These are phyloP conservation scores for Kockovaella imperatae DNA, from an alignment of 768 basidiomycete species.

Conservation along the genomic window DNA sequence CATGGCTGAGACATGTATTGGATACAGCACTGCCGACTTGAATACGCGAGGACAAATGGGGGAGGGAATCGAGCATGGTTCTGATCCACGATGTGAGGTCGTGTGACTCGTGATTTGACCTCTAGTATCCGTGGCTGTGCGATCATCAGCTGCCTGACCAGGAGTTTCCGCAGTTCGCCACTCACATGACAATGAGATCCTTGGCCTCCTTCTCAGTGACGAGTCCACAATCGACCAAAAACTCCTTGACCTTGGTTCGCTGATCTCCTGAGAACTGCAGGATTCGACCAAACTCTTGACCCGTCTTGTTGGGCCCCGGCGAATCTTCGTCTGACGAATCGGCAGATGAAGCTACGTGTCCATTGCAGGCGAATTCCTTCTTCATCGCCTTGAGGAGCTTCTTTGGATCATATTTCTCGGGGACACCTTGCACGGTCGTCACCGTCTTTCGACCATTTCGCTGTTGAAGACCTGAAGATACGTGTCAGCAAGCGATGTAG, in stretches of 20 bases:
- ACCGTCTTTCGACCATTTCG: conserved; percentile 97
- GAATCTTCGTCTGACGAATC: conserved; percentile 34
- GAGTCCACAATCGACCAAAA: conserved; percentile 59
- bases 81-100: neutral
- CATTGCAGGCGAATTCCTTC: conserved; percentile 99
- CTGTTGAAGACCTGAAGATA: conserved; percentile 70
- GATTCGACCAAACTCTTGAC: conserved; percentile 82
- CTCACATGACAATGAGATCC: conserved; percentile 43
- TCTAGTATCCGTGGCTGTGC: conserved; percentile 38
- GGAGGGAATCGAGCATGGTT: neutral
- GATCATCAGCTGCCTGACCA: neutral
- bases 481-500: neutral
- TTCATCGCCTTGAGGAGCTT: conserved; percentile 98
- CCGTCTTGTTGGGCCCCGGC: conserved; percentile 47
- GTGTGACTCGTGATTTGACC: neutral
- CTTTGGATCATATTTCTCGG: conserved; percentile 91
- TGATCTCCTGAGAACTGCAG: conserved; percentile 99
- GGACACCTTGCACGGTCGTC: conserved; percentile 92
- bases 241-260: conserved; percentile 76
- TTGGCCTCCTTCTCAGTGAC: conserved; percentile 45
- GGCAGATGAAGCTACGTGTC: conserved; percentile 64
- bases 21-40: too few species aligned
- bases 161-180: neutral
- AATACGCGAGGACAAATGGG: too few species aligned
- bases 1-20: too few species aligned